phyloP scores from a whole-genome alignment of 2,329 filamentous ascomycete genomes.

The Truncatella angustata region DNA sequence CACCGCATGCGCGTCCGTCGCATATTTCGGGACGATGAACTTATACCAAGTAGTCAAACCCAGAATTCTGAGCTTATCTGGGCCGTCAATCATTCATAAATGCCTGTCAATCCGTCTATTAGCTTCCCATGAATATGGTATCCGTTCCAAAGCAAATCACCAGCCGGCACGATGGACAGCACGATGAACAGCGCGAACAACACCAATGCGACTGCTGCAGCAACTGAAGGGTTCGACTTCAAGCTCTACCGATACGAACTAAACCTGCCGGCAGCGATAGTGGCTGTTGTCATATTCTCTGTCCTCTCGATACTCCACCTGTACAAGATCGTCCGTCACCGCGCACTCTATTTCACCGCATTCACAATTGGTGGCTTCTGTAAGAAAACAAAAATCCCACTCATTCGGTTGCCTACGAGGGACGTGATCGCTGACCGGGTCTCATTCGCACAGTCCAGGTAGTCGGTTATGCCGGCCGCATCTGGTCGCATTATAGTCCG shows the following conservation, averaged over 20 bases:
- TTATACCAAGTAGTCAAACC: no score
- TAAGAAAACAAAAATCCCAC: not conserved
- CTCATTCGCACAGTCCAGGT: slow-evolving; percentile 14
- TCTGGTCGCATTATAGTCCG: slow-evolving; percentile 18
- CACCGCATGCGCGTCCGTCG: no score
- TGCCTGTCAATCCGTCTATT: no score
- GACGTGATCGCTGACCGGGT: slow-evolving; percentile 1
- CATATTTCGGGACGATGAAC: no score
- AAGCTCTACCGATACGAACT: slow-evolving; percentile 18
- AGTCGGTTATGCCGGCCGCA: slow-evolving; percentile 17
- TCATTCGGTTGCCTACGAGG: not conserved
- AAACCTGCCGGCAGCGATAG: slow-evolving; percentile 16
- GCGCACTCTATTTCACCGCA: slow-evolving; percentile 16
- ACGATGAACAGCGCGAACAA: no score
- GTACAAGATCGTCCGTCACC: slow-evolving; percentile 8
- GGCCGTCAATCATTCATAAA: no score
- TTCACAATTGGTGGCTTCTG: slow-evolving; percentile 13
- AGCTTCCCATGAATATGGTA: no score
- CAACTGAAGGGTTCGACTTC: slow-evolving; percentile 15
- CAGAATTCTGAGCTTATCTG: no score
- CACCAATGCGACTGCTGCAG: not conserved
- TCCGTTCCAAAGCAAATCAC: no score
- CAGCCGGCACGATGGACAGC: no score
- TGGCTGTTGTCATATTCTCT: slow-evolving; percentile 14
- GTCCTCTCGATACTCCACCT: slow-evolving; percentile 13